These are phyloP conservation scores for Thelephora terrestris DNA, from an alignment of 1,284 basidiomycete species.

Conservation along the genomic window DNA sequence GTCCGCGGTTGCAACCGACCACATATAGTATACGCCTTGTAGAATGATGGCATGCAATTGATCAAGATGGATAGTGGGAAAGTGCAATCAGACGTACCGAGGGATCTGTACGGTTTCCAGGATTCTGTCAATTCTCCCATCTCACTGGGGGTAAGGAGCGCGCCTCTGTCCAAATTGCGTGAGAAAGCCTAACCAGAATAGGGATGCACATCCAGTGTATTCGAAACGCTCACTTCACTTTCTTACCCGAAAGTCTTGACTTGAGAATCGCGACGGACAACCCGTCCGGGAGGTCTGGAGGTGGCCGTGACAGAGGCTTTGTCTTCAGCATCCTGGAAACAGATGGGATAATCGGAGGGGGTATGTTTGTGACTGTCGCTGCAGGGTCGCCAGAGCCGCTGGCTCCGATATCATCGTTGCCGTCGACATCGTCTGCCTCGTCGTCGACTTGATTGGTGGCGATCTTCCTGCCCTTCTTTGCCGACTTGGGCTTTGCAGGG, in stretches of 20 bases:
- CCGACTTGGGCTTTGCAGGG: constrained; percentile 12
- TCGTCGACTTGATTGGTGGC: constrained; percentile 2
- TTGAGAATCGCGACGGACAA: constrained; percentile 54
- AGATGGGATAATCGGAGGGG: constrained; percentile 59
- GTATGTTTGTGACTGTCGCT: constrained; percentile 24
- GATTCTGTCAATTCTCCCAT: constrained; percentile 70
- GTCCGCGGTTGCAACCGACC: constrained; percentile 4
- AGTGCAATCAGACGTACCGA: constrained; percentile 39
- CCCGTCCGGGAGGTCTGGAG: constrained; percentile 46
- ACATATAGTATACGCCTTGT: constrained; percentile 9
- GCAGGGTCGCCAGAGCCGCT: constrained; percentile 6
- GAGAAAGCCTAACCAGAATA: constrained; percentile 1
- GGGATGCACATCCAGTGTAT: background rate
- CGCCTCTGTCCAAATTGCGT: constrained; percentile 39
- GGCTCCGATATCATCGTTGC: constrained; percentile 8
- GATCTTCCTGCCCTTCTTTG: constrained; percentile 13
- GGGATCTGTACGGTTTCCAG: constrained; percentile 75
- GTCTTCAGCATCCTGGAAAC: constrained; percentile 42
- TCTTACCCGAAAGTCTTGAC: constrained; percentile 64
- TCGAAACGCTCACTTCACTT: constrained; percentile 58
- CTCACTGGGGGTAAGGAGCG: constrained; percentile 69
- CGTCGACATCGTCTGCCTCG: background rate
- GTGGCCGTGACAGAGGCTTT: constrained; percentile 11
- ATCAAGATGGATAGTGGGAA: constrained; percentile 2
- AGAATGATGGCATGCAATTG: background rate